These are phyloP conservation scores for Tricholoma flavovirens DNA, from an alignment of 768 basidiomycete genomes.

Conservation along the genomic window DNA sequence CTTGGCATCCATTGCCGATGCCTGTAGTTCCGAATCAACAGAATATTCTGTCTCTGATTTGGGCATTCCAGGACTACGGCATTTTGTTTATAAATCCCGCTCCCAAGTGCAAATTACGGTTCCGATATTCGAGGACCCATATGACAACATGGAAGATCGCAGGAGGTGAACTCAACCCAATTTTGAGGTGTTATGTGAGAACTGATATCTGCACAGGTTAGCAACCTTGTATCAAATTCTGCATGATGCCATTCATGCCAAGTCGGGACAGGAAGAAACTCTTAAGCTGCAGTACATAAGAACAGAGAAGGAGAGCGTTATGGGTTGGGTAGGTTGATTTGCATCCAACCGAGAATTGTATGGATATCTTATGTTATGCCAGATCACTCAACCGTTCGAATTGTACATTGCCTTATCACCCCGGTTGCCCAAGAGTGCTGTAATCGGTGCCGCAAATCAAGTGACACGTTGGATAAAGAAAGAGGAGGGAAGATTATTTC, in stretches of 20 bases:
- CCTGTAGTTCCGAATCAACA: conserved; percentile 44
- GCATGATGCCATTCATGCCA: conserved; percentile 86
- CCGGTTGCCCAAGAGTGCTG: conserved; percentile 80
- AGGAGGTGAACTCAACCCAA: conserved; percentile 41
- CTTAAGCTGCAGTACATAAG: conserved; percentile 85
- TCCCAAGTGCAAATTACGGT: conserved; percentile 84
- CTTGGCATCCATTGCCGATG: conserved; percentile 42
- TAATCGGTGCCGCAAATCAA: conserved; percentile 82
- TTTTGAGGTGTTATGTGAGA: background rate
- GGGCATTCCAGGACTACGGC: conserved; percentile 84
- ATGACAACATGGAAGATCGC: conserved; percentile 54
- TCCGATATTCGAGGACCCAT: conserved; percentile 84
- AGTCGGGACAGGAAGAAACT: conserved; percentile 74
- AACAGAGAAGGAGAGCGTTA: conserved; percentile 80
- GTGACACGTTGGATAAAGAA: conserved; percentile 89
- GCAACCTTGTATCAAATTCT: conserved; percentile 83
- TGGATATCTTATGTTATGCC: background rate
- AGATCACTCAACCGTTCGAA: conserved; percentile 95
- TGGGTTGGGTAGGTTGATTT: conserved; percentile 79
- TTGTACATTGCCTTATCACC: conserved; percentile 82
- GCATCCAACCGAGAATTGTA: background rate
- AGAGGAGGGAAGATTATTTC: conserved; percentile 76
- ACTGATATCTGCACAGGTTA: conserved; percentile 41
- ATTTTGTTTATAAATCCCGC: conserved; percentile 93
- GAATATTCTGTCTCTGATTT: conserved; percentile 69